Conservation (phyloP, 495 filamentous ascomycete genomes). For the Talaromyces wortmannii region DNA sequence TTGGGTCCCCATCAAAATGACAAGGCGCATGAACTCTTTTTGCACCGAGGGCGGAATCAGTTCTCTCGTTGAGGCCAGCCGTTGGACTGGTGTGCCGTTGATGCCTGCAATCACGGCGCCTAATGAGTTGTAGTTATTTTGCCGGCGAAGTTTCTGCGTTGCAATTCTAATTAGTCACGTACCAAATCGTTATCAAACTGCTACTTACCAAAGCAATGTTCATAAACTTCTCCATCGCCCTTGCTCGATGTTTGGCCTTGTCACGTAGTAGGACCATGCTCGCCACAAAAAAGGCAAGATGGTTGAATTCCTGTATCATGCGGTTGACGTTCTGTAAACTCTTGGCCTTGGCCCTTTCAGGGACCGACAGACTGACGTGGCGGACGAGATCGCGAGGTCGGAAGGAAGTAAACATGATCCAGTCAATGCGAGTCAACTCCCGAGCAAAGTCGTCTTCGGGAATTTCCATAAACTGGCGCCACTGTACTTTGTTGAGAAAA, state of each 20-base stretch:
- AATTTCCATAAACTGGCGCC: slow-evolving; percentile 75
- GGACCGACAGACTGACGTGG: slow-evolving; percentile 69
- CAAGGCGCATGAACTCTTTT: slow-evolving; percentile 80
- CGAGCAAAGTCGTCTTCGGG: slow-evolving; percentile 76
- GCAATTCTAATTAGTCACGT: not conserved
- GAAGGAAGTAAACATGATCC: slow-evolving; percentile 95
- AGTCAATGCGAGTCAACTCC: slow-evolving; percentile 92
- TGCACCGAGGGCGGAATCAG: slow-evolving; percentile 62
- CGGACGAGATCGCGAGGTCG: slow-evolving; percentile 89
- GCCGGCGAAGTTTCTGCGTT: slow-evolving; percentile 64
- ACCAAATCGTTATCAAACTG: not conserved
- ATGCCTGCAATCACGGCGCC: slow-evolving; percentile 91
- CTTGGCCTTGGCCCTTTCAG: slow-evolving; percentile 67
- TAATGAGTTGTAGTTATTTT: slow-evolving; percentile 96
- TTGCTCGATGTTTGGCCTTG: slow-evolving; percentile 90
- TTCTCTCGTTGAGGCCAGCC: slow-evolving; percentile 74
- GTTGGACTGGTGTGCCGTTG: slow-evolving; percentile 78
- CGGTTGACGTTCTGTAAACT: slow-evolving; percentile 81
- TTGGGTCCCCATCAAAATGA: slow-evolving; percentile 86
- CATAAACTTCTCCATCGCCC: slow-evolving; percentile 93
- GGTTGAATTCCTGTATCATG: slow-evolving; percentile 95
- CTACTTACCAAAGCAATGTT: slow-evolving; percentile 53
- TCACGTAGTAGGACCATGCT: slow-evolving; percentile 90
- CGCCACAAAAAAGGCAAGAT: slow-evolving; percentile 82
- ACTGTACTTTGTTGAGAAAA: slow-evolving; percentile 68